A percentile compares a stretch with the other conserved stretches of the same genome.
Evolutionary conservation across 208 protist genomes (phyloP).

Genomic region (Leishmania lainsoni): DNA sequence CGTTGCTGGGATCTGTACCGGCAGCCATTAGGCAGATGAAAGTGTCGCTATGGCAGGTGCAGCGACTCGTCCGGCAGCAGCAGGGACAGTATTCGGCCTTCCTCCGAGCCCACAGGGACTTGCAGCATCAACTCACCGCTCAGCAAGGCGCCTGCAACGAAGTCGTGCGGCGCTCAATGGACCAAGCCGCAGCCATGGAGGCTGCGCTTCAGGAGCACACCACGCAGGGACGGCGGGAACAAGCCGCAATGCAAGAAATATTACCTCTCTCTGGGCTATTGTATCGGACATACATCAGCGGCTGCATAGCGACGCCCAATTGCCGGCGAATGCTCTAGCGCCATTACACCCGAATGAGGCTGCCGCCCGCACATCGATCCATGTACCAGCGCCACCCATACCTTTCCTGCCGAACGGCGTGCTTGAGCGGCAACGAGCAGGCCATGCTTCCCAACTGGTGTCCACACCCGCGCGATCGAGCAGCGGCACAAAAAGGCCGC

Average conservation of each 20-base stretch:
- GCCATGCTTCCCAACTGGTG: background rate
- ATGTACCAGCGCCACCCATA: background rate
- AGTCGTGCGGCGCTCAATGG: constrained; percentile 5
- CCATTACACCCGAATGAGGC: background rate
- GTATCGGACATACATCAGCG: constrained; percentile 15
- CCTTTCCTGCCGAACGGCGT: background rate
- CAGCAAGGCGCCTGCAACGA: constrained; percentile 20
- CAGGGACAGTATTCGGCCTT: constrained; percentile 27
- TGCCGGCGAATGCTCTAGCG: background rate
- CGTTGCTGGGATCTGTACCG: background rate
- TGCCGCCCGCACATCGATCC: background rate
- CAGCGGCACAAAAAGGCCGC: background rate
- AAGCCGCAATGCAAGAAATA: constrained; percentile 9
- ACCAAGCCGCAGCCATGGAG: constrained; percentile 12
- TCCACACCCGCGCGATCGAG: background rate
- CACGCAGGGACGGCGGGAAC: constrained; percentile 12
- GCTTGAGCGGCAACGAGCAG: background rate
- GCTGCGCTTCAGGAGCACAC: constrained; percentile 11
- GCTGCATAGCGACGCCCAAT: background rate
- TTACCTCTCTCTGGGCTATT: constrained; percentile 15
- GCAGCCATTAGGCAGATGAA: background rate
- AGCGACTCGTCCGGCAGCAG: constrained; percentile 16
- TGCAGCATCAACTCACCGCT: constrained; percentile 19
- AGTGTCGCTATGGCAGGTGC: constrained; percentile 11
- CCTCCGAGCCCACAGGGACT: constrained; percentile 19